Evolutionary conservation across 495 filamentous ascomycete genomes (phyloP).

Genomic region (Haplographium delicatum): DNA sequence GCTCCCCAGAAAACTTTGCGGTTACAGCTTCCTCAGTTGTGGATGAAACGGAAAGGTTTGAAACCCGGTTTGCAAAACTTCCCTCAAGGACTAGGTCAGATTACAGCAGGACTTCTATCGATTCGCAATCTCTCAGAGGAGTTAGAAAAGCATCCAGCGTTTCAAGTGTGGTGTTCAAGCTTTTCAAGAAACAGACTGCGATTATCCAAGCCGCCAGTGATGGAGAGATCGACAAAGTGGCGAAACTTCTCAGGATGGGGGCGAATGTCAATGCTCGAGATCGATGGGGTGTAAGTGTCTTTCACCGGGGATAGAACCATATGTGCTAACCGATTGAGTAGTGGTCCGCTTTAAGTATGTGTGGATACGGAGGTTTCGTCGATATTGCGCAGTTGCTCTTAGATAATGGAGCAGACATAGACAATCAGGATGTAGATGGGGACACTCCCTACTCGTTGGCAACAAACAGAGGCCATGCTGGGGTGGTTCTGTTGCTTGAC

Average conservation of each 20-base stretch:
- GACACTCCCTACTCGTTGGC: conserved; percentile 27
- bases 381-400: conserved; percentile 25
- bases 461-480: conserved; percentile 24
- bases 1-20: no score
- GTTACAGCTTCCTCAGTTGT: no score
- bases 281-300: conserved; percentile 20
- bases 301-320: neutral
- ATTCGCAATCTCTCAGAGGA: no score
- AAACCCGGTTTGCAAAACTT: no score
- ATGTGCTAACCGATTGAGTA: conserved; percentile 8
- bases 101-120: no score
- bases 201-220: conserved; percentile 28
- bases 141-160: conserved; percentile 24
- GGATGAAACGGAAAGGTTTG: no score
- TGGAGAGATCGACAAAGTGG: conserved; percentile 20
- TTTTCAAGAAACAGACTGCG: conserved; percentile 25
- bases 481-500: conserved; percentile 26
- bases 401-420: conserved; percentile 29
- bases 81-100: no score
- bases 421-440: conserved; percentile 27
- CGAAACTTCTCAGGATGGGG: conserved; percentile 23
- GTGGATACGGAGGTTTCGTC: conserved; percentile 23
- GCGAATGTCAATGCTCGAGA: conserved; percentile 24
- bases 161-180: conserved; percentile 18
- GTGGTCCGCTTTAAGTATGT: conserved; percentile 29